Percentiles rank a stretch among this genome's conserved stretches.
These are phyloP conservation scores for Boletus sp. DNA, from an alignment of 1,284 basidiomycete species.

Conservation along the genomic window DNA sequence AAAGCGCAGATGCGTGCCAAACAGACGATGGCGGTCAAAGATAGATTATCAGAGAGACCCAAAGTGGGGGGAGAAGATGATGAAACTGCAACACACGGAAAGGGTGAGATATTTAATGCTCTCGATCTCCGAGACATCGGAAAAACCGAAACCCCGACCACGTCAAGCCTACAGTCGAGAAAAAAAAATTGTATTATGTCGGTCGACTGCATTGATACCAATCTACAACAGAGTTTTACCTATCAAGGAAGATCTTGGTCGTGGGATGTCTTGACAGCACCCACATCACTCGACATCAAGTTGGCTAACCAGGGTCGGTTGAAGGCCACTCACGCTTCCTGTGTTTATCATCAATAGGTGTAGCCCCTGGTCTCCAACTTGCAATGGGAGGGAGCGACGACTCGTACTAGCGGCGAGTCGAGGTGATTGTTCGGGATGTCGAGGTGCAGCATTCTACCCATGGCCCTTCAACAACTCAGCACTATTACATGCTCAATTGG, in stretches of 20 bases:
- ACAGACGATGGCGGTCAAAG: neutral
- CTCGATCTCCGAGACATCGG: neutral
- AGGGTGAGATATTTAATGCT: neutral
- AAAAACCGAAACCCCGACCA: neutral
- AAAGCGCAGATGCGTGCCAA: neutral
- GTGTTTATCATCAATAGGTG: neutral
- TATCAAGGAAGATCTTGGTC: neutral
- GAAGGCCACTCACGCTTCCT: neutral
- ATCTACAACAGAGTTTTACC: neutral
- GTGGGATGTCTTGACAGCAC: neutral
- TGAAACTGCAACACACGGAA: neutral
- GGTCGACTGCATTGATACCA: neutral
- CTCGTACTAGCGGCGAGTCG: neutral
- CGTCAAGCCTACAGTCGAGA: neutral
- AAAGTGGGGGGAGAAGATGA: neutral
- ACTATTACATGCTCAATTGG: neutral
- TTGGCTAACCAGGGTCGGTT: slow-evolving; percentile 1
- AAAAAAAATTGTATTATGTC: neutral
- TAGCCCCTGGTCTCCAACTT: neutral
- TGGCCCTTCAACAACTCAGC: neutral
- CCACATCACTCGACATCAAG: neutral
- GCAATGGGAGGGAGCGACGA: neutral
- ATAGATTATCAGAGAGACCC: neutral
- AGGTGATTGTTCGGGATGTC: neutral
- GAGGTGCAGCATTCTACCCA: neutral